phyloP scores from a whole-genome alignment of 768 basidiomycete genomes.

The Russula emetica region DNA sequence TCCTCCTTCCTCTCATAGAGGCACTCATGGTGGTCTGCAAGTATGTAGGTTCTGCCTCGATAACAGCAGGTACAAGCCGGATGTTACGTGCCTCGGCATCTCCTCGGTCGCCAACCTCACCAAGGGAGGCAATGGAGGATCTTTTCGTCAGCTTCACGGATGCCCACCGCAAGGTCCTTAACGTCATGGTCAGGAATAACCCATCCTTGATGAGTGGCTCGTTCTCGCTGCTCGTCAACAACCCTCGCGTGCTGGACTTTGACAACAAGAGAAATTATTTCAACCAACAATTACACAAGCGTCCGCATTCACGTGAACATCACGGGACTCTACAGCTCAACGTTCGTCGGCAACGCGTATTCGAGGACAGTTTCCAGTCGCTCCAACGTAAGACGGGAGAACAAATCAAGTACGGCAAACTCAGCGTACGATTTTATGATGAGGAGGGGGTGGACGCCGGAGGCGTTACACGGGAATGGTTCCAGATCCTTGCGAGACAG shows the following conservation, averaged over 20 bases:
- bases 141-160: conserved; percentile 93
- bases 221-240: conserved; percentile 93
- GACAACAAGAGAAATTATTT: conserved; percentile 99
- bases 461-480: conserved; percentile 97
- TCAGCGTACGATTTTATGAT: conserved; percentile 92
- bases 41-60: conserved; percentile 70
- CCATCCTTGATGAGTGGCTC: conserved; percentile 97
- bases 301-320: conserved; percentile 75
- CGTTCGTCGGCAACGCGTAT: conserved; percentile 85
- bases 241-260: conserved; percentile 94
- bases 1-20: conserved; percentile 91
- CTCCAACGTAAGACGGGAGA: conserved; percentile 88
- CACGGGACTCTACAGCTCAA: conserved; percentile 82
- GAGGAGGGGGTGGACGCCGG: conserved; percentile 99
- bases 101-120: conserved; percentile 60
- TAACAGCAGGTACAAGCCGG: conserved; percentile 44
- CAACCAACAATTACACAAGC: conserved; percentile 84
- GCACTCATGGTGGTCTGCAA: conserved; percentile 98
- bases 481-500: conserved; percentile 93
- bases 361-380: conserved; percentile 95
- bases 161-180: conserved; percentile 86
- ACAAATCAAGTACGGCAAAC: conserved; percentile 96
- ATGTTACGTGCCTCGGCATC: conserved; percentile 61
- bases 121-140: conserved; percentile 79
- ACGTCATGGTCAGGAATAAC: conserved; percentile 97